phyloP scores from a whole-genome alignment of 208 protist species.

The Acanthamoeba triangularis region DNA sequence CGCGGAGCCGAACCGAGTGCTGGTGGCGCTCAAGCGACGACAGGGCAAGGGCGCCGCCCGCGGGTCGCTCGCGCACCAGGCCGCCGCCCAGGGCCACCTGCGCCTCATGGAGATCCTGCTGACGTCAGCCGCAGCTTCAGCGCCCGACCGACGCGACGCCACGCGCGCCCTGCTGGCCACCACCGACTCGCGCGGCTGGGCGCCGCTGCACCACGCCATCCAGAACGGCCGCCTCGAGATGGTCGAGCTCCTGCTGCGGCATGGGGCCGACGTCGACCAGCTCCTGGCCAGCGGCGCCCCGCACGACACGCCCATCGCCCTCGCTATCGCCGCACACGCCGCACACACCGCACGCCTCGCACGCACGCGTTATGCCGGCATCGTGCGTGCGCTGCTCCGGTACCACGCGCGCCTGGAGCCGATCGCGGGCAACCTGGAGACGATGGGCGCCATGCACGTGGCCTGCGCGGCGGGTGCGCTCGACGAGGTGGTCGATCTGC shows the following conservation, averaged over 20 bases:
- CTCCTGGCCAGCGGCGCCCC: background rate
- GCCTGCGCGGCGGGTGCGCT: background rate
- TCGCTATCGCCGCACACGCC: background rate
- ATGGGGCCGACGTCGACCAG: background rate
- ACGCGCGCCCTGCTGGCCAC: background rate
- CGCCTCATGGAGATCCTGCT: background rate
- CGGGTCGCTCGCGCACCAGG: background rate
- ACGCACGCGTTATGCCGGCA: background rate
- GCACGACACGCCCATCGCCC: background rate
- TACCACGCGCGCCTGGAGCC: background rate
- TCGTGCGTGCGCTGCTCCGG: background rate
- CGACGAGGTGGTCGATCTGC: background rate
- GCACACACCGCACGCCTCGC: too few species aligned
- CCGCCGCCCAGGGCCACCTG: background rate
- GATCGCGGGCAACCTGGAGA: background rate
- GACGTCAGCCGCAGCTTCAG: background rate
- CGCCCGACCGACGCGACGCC: background rate
- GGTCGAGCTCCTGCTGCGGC: background rate
- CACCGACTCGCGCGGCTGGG: background rate
- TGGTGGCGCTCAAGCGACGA: background rate
- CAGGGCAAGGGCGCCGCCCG: background rate
- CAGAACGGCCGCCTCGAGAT: background rate
- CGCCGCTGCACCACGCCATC: background rate
- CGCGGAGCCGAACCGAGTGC: background rate
- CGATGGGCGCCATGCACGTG: background rate